Base-by-base conservation (phyloP, 2,329 filamentous ascomycete species). In the Aschersonia sp. region DNA sequence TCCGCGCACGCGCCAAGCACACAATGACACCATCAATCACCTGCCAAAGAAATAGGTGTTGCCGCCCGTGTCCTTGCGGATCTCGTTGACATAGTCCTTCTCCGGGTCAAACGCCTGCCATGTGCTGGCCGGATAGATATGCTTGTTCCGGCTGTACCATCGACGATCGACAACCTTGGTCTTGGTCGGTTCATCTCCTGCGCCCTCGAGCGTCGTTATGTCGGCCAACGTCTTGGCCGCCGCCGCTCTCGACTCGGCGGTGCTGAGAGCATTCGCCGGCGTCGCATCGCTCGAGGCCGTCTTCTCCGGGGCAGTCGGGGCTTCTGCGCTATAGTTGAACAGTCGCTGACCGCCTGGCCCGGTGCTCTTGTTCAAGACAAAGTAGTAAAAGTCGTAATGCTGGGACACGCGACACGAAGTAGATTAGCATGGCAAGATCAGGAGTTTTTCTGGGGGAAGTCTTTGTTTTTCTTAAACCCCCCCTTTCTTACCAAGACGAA, bases 381-480 rank as follows among this genome's bases (percentile, higher is more conserved):
- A 97, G 67, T 90, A 92, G 63, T 97, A 92, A 62, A 98, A 88
- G 54, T 97, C 90, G 61, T 94, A 95, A 65, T 98, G 92, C 87
- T 97, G 32, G 35, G 8, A 37, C 22, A 22, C 22, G 12, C 35
- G 35, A 37, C 35, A 37, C 35, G 12, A 22, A 22, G 4, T 22
- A 22, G 22, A 37, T 37, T 12, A 37, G 35, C 35, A 37, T 37
- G 35, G 35, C 8, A 8, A 37, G 12, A 22, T 22, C 22, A 9
- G 35, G 35, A 37, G 35, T 37, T 37, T 37, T 22, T 22, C 22
- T 22, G 22, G 22, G 22, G 22, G 22, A 22, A 4, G 22, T 22
- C 22, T 22, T 22, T 22, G 22, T 22, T 22, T 22, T 22, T 22
- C 22, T 22, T 22, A 2, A 14, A 14, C 22, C 22, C 22, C 22